Conservation (phyloP, 169 alveolate species). For the Plasmodium knowlesi region DNA sequence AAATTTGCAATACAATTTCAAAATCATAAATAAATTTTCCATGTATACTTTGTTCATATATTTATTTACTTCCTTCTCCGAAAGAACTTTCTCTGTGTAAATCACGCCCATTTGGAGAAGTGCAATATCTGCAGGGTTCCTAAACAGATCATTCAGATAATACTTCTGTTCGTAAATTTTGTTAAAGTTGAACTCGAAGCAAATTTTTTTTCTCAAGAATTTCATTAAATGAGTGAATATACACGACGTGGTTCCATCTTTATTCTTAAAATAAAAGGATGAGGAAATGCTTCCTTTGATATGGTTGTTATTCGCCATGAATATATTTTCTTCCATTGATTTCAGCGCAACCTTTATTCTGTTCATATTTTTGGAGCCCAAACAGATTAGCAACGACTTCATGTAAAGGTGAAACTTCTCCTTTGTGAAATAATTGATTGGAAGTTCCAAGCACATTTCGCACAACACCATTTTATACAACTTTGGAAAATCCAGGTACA, state of each 20-base stretch:
- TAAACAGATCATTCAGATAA: conserved; percentile 15
- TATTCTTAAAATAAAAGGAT: conserved; percentile 18
- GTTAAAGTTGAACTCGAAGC: conserved; percentile 25
- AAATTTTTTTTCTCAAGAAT: conserved; percentile 22
- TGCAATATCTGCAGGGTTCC: neutral
- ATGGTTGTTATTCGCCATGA: neutral
- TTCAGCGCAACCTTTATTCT: conserved; percentile 37
- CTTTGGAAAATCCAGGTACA: conserved; percentile 23
- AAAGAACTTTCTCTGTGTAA: neutral
- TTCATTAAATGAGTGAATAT: conserved; percentile 23
- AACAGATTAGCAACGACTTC: conserved; percentile 58
- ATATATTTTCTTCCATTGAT: conserved; percentile 26
- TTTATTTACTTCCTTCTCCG: conserved; percentile 4
- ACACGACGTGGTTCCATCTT: conserved; percentile 20
- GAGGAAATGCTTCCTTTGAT: conserved; percentile 26
- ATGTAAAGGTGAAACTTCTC: conserved; percentile 42
- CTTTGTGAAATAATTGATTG: conserved; percentile 28
- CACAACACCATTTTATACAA: conserved; percentile 34
- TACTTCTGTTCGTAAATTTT: conserved; percentile 46
- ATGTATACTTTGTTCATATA: conserved; percentile 20
- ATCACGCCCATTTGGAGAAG: neutral
- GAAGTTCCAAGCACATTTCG: conserved; percentile 37
- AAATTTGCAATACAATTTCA: conserved; percentile 38
- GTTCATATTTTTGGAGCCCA: conserved; percentile 24
- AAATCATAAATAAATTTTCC: conserved; percentile 28